Conservation (phyloP, 1,139 yeast species). For the Yamadazyma sp. region DNA sequence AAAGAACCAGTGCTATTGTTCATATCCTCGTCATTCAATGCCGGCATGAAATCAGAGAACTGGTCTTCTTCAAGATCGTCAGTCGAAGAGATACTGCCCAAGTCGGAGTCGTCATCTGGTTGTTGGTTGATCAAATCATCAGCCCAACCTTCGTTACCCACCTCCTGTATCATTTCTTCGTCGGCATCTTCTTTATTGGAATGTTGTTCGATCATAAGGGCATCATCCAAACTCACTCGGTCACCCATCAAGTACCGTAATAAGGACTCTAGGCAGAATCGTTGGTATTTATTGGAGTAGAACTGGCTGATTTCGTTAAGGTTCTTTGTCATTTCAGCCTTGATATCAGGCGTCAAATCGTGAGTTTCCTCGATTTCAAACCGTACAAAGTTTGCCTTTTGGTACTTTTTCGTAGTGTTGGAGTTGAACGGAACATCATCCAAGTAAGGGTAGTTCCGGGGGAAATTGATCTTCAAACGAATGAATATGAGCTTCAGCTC, state of each 20-base stretch:
- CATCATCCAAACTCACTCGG: slow-evolving; percentile 53
- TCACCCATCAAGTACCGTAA: slow-evolving; percentile 82
- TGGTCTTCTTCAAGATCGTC: slow-evolving; percentile 23
- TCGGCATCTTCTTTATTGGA: slow-evolving; percentile 21
- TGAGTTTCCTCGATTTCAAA: slow-evolving; percentile 78
- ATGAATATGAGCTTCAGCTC: slow-evolving; percentile 67
- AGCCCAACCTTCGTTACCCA: slow-evolving; percentile 48
- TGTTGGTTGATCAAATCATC: slow-evolving; percentile 44
- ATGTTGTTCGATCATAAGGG: slow-evolving; percentile 24
- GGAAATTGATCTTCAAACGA: slow-evolving; percentile 67
- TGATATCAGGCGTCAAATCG: slow-evolving; percentile 52
- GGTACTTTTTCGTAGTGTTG: slow-evolving; percentile 20
- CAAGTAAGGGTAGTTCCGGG: slow-evolving; percentile 65
- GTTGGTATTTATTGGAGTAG: slow-evolving; percentile 53
- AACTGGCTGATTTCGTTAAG: slow-evolving; percentile 57
- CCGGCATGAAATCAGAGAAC: slow-evolving; percentile 34
- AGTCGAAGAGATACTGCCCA: slow-evolving; percentile 23
- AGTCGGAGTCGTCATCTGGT: slow-evolving; percentile 15
- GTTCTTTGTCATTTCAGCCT: slow-evolving; percentile 49
- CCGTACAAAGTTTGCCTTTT: slow-evolving; percentile 27
- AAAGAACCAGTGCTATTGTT: slow-evolving; percentile 17
- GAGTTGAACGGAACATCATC: slow-evolving; percentile 41
- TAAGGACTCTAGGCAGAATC: slow-evolving; percentile 79
- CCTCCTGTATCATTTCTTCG: slow-evolving; percentile 25
- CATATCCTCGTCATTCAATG: slow-evolving; percentile 28